Conservation (phyloP, 1,284 basidiomycete genomes). For the Clitocybe nebularis region DNA sequence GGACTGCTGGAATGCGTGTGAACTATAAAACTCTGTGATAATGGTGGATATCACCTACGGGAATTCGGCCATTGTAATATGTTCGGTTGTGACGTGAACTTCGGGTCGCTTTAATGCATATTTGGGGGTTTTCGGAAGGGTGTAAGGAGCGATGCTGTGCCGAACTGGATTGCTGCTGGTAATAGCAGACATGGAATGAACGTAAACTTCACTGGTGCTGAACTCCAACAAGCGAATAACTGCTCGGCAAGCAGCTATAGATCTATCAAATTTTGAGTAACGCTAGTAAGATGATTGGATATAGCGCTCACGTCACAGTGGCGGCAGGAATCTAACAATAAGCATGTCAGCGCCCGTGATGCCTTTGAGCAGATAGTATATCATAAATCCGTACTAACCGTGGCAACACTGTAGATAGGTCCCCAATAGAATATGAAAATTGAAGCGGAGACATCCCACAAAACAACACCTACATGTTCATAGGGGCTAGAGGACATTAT, state of each 20-base stretch:
- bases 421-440: not conserved
- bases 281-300: slow-evolving; percentile 6
- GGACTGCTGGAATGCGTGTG: slow-evolving; percentile 14
- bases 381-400: slow-evolving; percentile 24
- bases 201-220: slow-evolving; percentile 41
- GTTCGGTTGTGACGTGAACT: slow-evolving; percentile 57
- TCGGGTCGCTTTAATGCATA: slow-evolving; percentile 40
- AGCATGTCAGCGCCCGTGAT: slow-evolving; percentile 11
- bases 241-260: slow-evolving; percentile 61
- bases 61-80: slow-evolving; percentile 48
- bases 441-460: not conserved
- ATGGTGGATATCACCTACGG: slow-evolving; percentile 26
- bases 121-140: slow-evolving; percentile 21
- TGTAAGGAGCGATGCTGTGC: slow-evolving; percentile 24
- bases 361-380: not conserved
- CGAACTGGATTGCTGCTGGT: slow-evolving; percentile 26
- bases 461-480: slow-evolving; percentile 55
- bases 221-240: slow-evolving; percentile 61
- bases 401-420: slow-evolving; percentile 29
- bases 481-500: slow-evolving; percentile 38
- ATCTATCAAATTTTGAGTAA: slow-evolving; percentile 28
- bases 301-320: slow-evolving; percentile 48
- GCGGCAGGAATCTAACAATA: slow-evolving; percentile 55
- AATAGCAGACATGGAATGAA: slow-evolving; percentile 42
- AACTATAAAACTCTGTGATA: not conserved